Conservation (phyloP, 345 rosid genomes). For the Geranium brycei region DNA sequence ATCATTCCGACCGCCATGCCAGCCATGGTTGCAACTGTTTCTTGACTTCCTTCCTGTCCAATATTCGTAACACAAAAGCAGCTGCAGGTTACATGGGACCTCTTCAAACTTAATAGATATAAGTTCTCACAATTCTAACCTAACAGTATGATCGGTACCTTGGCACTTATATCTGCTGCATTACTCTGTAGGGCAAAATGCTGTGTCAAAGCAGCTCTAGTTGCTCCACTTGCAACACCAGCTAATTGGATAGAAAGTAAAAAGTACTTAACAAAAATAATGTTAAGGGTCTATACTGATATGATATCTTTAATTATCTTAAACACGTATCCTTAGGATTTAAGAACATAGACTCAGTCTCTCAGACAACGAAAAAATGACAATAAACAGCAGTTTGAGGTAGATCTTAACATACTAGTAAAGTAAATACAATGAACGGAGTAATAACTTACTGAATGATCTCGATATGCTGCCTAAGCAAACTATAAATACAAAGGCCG, state of each 20-base stretch:
- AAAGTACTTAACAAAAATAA: constrained; percentile 1
- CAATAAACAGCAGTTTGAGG: neutral
- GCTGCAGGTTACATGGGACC: neutral
- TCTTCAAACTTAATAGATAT: neutral
- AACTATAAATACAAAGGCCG: constrained; percentile 75
- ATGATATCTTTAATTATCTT: neutral
- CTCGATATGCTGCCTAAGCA: constrained; percentile 93
- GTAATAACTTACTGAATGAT: constrained; percentile 62
- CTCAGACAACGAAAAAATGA: no score
- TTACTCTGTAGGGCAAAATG: constrained; percentile 91
- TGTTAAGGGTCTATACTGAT: neutral
- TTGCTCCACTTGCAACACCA: constrained; percentile 98
- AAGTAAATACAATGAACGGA: neutral
- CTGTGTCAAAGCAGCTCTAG: constrained; percentile 95
- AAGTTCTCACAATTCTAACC: constrained; percentile 1
- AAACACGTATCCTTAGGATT: neutral
- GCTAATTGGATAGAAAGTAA: constrained; percentile 28
- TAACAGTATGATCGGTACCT: constrained; percentile 32
- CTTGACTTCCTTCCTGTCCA: constrained; percentile 87
- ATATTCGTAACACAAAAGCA: constrained; percentile 1
- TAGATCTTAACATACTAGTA: neutral
- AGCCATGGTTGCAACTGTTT: constrained; percentile 83
- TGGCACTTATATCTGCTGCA: constrained; percentile 93
- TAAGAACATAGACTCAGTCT: no score
- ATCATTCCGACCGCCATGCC: constrained; percentile 95